phyloP scores from a whole-genome alignment of 345 rosid genomes.

The thale cress (Arabidopsis thaliana) region TAIR10.1 NC_003075.7:9899501-9900000 shows the following conservation, averaged over 20 bases:
- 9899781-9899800: constrained; percentile 5
- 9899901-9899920: neutral
- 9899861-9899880: neutral
- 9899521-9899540: constrained; percentile 29
- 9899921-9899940: neutral
- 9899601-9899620: constrained; percentile 12
- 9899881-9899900: too few species aligned
- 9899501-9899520: constrained; percentile 9
- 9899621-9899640: constrained; percentile 4
- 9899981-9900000: too few species aligned
- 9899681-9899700: neutral
- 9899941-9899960: neutral
- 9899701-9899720: constrained; percentile 1
- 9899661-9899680: neutral
- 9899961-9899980: neutral
- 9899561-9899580: constrained; percentile 14
- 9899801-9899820: constrained; percentile 20
- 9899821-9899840: constrained; percentile 14
- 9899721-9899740: neutral
- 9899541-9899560: constrained; percentile 22
- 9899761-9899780: constrained; percentile 4
- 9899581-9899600: neutral
- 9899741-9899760: neutral
- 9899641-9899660: constrained; percentile 11
- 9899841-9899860: neutral